Conservation (phyloP, 768 basidiomycete species). For the Trametes villosa region DNA sequence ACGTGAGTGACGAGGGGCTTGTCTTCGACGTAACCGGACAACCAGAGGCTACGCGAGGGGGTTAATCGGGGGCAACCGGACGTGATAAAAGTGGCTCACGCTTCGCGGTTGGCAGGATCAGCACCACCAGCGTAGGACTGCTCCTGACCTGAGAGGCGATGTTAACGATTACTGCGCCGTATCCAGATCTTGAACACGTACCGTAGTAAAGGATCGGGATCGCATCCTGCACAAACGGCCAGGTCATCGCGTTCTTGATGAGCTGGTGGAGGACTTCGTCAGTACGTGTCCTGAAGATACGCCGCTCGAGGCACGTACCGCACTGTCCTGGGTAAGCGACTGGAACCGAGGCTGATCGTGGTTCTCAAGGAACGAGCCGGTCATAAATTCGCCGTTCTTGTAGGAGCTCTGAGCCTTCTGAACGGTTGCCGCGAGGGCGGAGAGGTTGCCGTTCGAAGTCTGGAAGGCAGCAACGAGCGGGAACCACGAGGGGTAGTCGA, state of each 20-base stretch:
- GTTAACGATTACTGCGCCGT: too few species aligned
- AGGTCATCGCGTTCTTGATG: conserved; percentile 52
- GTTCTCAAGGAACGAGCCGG: conserved; percentile 57
- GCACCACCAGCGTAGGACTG: conserved; percentile 51
- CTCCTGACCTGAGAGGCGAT: conserved; percentile 46
- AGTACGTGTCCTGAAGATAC: neutral
- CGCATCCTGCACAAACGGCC: conserved; percentile 54
- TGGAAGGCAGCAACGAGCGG: conserved; percentile 46
- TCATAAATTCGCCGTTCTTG: conserved; percentile 44
- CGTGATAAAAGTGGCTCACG: conserved; percentile 40
- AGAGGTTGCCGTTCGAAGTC: conserved; percentile 39
- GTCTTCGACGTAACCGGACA: conserved; percentile 54
- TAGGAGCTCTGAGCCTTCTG: conserved; percentile 41
- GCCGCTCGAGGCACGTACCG: conserved; percentile 38
- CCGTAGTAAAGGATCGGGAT: conserved; percentile 58
- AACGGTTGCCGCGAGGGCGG: conserved; percentile 35
- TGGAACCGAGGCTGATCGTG: conserved; percentile 57
- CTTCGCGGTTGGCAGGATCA: conserved; percentile 55
- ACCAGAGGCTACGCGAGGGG: conserved; percentile 63
- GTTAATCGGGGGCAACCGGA: neutral
- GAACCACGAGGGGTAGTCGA: conserved; percentile 56
- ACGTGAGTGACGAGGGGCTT: conserved; percentile 54
- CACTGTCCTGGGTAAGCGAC: conserved; percentile 45
- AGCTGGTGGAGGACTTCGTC: conserved; percentile 36
- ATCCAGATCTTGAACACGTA: conserved; percentile 18